Evolutionary conservation across 1,139 yeast species (phyloP).

Genomic region (Protomyces macrosporus): DNA sequence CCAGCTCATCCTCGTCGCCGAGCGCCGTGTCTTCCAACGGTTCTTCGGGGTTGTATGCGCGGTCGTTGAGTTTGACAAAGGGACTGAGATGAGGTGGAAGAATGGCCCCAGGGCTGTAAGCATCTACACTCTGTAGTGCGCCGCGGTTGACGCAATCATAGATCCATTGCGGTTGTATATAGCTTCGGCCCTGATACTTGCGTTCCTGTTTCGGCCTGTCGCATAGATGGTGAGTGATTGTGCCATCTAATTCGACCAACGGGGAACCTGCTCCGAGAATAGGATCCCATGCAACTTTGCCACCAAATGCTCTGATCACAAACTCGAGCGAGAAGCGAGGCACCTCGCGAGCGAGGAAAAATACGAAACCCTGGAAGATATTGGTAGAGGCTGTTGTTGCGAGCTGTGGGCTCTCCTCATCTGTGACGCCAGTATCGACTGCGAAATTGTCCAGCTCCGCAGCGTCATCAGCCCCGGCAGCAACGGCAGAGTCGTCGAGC

Average conservation of each 20-base stretch:
- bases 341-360: conserved; percentile 92
- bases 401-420: conserved; percentile 77
- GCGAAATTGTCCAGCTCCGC: conserved; percentile 42
- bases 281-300: conserved; percentile 76
- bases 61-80: conserved; percentile 81
- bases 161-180: conserved; percentile 96
- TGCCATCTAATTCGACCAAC: conserved; percentile 36
- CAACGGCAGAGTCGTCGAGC: conserved; percentile 44
- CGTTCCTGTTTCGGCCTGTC: conserved; percentile 80
- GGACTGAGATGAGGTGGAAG: conserved; percentile 97
- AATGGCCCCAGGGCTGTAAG: conserved; percentile 88
- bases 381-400: conserved; percentile 54
- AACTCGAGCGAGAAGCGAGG: conserved; percentile 88
- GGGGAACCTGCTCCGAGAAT: conserved; percentile 60
- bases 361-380: conserved; percentile 68
- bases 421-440: conserved; percentile 41
- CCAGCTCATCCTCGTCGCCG: conserved; percentile 51
- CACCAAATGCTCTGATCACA: conserved; percentile 81
- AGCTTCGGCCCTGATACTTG: conserved; percentile 86
- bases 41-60: conserved; percentile 78
- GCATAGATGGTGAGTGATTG: conserved; percentile 85
- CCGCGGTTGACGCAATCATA: conserved; percentile 85
- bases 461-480: conserved; percentile 31
- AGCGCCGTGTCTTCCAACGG: conserved; percentile 44
- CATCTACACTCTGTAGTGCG: conserved; percentile 65